phyloP scores from a whole-genome alignment of 345 rosid species.

The Eucalyptus erythrocorys region DNA sequence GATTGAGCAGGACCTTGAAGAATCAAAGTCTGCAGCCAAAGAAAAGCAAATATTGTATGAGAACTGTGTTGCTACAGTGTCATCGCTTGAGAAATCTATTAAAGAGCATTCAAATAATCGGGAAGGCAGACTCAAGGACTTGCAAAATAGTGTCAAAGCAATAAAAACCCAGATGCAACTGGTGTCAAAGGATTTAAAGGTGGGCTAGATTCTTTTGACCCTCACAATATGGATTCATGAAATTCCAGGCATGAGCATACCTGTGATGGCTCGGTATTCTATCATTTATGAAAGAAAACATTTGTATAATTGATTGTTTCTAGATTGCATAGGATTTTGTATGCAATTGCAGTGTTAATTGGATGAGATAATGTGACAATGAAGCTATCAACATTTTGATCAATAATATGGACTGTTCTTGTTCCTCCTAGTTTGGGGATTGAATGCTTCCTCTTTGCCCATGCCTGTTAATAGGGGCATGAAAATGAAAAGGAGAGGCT shows the following conservation, averaged over 20 bases:
- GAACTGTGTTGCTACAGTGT: constrained; percentile 38
- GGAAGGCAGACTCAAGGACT: constrained; percentile 67
- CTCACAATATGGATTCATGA: background rate
- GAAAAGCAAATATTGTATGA: constrained; percentile 56
- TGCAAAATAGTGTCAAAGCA: constrained; percentile 62
- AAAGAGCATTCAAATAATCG: constrained; percentile 74
- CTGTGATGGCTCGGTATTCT: background rate
- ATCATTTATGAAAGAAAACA: background rate
- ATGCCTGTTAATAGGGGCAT: constrained; percentile 38
- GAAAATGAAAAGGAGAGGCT: constrained; percentile 72
- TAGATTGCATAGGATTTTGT: background rate
- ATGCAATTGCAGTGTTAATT: background rate
- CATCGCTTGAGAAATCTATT: constrained; percentile 62
- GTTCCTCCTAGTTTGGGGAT: background rate
- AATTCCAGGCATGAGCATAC: background rate
- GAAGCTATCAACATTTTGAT: background rate
- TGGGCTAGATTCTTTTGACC: constrained; percentile 2
- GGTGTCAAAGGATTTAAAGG: constrained; percentile 77
- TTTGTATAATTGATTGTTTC: background rate
- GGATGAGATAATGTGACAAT: background rate
- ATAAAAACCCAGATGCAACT: constrained; percentile 65
- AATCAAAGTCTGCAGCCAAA: constrained; percentile 45
- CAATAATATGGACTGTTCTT: background rate
- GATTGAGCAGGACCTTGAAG: constrained; percentile 75
- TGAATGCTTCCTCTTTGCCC: background rate